Base-by-base conservation (phyloP, 1,139 yeast species). In the Suhomyces yuchorum region DNA sequence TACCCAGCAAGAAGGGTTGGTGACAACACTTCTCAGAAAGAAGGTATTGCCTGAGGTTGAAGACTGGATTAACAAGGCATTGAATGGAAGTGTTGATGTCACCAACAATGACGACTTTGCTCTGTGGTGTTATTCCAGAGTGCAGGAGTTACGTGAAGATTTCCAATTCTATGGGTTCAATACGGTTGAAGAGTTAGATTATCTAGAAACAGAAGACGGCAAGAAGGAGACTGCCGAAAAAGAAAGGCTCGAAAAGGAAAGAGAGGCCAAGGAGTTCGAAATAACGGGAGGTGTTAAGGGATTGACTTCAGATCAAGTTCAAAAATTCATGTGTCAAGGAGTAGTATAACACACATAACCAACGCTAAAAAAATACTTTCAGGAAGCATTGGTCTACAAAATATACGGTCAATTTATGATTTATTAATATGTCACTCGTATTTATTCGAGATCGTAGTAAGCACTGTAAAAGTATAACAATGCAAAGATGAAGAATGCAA, bases 11-110 rank as follows among this genome's bases (percentile, higher is more conserved):
- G 92, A 87, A 60, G 89, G 89, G 1, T 72, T 92, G 42, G 71
- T 92, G 47, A 87, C 96, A 0, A 90, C 97, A 0, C 71, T 93
- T 53, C 68, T 93, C 51, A 77, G 98, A 49, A 93, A 91, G 64
- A 92, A 92, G 63, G 85, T 87, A 43, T 71, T 88, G 12, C 98
- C 98, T 0, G 97, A 91, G 56, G 96, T 92, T 1, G 90, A 85
- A 48, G 88, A 83, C 41, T 91, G 97, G 98, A 80, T 90, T 14
- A 76, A 77, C 15, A 73, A 74, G 17, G 91, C 93, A 1, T 67
- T 71, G 20, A 73, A 70, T 9, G 60, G 59, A 44, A 50, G 54
- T 40, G 36, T 55, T 35, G 54, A 54, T 17, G 49, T 61, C 17
- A 51, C 66, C 24, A 68, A 67, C 19, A 84, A 81, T 51, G 85